Conservation (phyloP, 1,139 yeast genomes). For the Blastobotrys serpentis region DNA sequence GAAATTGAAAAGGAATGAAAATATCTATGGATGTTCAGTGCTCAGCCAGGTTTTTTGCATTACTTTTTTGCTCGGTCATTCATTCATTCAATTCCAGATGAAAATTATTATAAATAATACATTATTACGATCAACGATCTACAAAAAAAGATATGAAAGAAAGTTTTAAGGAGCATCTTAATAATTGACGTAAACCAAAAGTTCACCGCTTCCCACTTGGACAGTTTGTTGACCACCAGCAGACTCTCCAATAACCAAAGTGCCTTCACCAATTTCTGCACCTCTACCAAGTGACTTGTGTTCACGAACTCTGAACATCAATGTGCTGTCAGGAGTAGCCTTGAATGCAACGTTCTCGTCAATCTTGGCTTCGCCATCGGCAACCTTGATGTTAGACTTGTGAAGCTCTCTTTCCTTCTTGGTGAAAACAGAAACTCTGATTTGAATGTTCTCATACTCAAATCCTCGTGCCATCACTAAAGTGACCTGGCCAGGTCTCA, state of each 20-base stretch:
- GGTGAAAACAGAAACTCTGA: conserved; percentile 34
- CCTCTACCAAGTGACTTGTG: conserved; percentile 76
- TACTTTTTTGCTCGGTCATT: no score
- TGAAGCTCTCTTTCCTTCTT: conserved; percentile 51
- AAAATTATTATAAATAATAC: conserved; percentile 1
- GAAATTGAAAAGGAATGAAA: no score
- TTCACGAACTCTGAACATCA: conserved; percentile 60
- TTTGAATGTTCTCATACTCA: conserved; percentile 32
- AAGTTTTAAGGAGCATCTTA: conserved; percentile 1
- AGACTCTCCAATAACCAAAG: conserved; percentile 31
- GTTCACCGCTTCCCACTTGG: conserved; percentile 29
- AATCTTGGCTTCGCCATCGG: conserved; percentile 52
- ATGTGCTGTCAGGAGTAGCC: conserved; percentile 57
- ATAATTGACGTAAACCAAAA: conserved; percentile 20
- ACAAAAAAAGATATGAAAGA: background rate
- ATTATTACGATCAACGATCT: background rate
- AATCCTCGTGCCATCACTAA: conserved; percentile 34
- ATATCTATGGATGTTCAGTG: no score
- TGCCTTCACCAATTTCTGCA: conserved; percentile 58
- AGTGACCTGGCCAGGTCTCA: conserved; percentile 31
- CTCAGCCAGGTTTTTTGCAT: no score
- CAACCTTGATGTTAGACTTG: conserved; percentile 64
- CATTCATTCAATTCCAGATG: no score
- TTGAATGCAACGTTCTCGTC: conserved; percentile 68
- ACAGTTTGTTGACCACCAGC: conserved; percentile 32